These are phyloP conservation scores for Terana coerulea DNA, from an alignment of 768 basidiomycete genomes.

Conservation along the genomic window DNA sequence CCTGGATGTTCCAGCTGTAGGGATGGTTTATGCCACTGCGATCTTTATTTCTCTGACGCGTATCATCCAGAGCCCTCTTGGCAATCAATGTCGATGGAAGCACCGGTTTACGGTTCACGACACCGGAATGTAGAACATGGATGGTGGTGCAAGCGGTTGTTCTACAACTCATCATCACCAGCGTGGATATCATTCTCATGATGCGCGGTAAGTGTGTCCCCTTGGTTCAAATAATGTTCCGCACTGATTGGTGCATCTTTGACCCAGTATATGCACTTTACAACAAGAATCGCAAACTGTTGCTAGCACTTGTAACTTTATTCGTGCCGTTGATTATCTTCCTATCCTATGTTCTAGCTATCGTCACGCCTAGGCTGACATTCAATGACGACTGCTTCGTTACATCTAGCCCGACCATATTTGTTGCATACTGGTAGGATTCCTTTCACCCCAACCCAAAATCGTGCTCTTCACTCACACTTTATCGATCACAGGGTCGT, in stretches of 20 bases:
- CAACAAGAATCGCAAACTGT: constrained; percentile 13
- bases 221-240: background rate
- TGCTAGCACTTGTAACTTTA: constrained; percentile 11
- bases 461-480: too few relatives aligned
- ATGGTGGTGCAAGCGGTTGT: constrained; percentile 19
- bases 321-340: constrained; percentile 16
- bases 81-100: constrained; percentile 22
- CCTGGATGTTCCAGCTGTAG: constrained; percentile 22
- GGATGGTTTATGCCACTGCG: too few relatives aligned
- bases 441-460: background rate
- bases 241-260: background rate
- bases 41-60: background rate
- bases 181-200: constrained; percentile 24
- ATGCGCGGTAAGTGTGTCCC: constrained; percentile 17
- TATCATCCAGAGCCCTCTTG: constrained; percentile 17
- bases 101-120: constrained; percentile 18
- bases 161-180: constrained; percentile 21
- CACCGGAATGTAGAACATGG: constrained; percentile 19
- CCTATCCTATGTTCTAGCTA: constrained; percentile 19
- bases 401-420: constrained; percentile 18
- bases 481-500: constrained; percentile 21
- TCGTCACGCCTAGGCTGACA: constrained; percentile 19
- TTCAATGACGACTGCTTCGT: constrained; percentile 24
- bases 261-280: constrained; percentile 22
- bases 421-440: constrained; percentile 23